A percentile compares a stretch with the other conserved stretches of the same genome.
These are phyloP conservation scores for Ogataea trehalophila DNA, from an alignment of 805 yeast genomes.

Conservation along the genomic window DNA sequence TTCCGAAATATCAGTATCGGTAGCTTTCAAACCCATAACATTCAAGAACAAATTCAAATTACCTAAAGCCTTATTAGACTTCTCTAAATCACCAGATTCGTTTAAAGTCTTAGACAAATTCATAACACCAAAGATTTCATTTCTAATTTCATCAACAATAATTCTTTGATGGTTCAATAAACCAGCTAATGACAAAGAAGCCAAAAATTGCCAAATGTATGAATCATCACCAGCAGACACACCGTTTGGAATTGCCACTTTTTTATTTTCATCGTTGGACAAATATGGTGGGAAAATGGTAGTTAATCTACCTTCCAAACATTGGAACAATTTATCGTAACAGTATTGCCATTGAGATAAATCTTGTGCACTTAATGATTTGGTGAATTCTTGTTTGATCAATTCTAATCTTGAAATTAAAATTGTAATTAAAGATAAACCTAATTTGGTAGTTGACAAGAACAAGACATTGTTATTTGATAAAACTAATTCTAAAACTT, in stretches of 20 bases:
- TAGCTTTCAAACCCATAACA: constrained; percentile 93
- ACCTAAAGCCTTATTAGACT: constrained; percentile 50
- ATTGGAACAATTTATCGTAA: constrained; percentile 76
- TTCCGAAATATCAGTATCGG: constrained; percentile 83
- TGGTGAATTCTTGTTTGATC: constrained; percentile 71
- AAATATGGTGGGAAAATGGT: constrained; percentile 74
- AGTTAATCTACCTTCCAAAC: constrained; percentile 71
- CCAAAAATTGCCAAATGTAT: constrained; percentile 95
- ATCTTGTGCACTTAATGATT: constrained; percentile 47
- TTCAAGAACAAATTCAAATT: constrained; percentile 89
- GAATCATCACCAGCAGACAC: constrained; percentile 51
- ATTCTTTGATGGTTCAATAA: constrained; percentile 86
- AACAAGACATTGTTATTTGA: constrained; percentile 66
- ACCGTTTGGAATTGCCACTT: constrained; percentile 27
- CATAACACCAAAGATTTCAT: constrained; percentile 86
- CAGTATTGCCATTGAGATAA: constrained; percentile 69
- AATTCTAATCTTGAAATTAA: constrained; percentile 87
- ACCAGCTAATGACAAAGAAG: constrained; percentile 89
- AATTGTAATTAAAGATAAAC: constrained; percentile 84
- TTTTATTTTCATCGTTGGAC: constrained; percentile 26
- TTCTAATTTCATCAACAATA: constrained; percentile 90
- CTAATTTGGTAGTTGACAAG: constrained; percentile 69
- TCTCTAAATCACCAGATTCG: constrained; percentile 36
- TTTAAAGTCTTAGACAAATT: constrained; percentile 56
- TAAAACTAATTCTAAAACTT: constrained; percentile 63